Base-by-base conservation (phyloP, 2,329 filamentous ascomycete species). In the Fusarium hainanense region DNA sequence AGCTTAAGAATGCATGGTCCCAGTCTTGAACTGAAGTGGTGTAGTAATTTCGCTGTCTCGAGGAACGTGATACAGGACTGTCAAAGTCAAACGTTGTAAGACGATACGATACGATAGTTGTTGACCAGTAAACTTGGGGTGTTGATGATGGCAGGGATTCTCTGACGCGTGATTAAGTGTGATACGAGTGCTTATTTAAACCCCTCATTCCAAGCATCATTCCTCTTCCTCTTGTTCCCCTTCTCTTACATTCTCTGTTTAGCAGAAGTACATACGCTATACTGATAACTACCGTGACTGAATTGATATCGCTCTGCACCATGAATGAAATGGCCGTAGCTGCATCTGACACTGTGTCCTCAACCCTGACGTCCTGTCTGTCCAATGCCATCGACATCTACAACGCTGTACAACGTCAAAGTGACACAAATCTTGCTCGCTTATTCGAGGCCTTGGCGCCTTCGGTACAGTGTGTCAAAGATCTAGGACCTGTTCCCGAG, bases 251-350 rank as follows among this genome's bases (percentile, higher is more conserved):
- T 37, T 37, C 18, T n/a, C n/a, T 25, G 9, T 9, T 12, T 6
- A 48, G 32, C 9, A 14, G 21, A 30, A 21, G 11, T 28, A 51
- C 14, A 21, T 23, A 23, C n/a, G 16, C 10, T 27, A 41, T 11
- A 20, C 14, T 41, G 34, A 10, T 20, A n/a, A 32, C 11, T 41
- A 4, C 0, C 10, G 34, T 37, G 37, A 56, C 7, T 41, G 13
- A 42, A 57, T 61, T 40, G 40, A 63, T 21, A 37, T 47, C 54
- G 21, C 46, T 18, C 44, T 69, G 50, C 72, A 54, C 70, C 68
- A 68, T 37, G 76, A 77, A 76, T 77, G 77, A 77, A 77, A 77
- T 78, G 77, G 74, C 69, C 30, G 62, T 69, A 71, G 51, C 41
- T 46, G 51, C 51, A 54, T 28, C 30, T 47, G 63, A 54, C 41